Base-by-base conservation (phyloP, 352 stramenopile genomes). In the Hyaloperonospora brassicae region DNA sequence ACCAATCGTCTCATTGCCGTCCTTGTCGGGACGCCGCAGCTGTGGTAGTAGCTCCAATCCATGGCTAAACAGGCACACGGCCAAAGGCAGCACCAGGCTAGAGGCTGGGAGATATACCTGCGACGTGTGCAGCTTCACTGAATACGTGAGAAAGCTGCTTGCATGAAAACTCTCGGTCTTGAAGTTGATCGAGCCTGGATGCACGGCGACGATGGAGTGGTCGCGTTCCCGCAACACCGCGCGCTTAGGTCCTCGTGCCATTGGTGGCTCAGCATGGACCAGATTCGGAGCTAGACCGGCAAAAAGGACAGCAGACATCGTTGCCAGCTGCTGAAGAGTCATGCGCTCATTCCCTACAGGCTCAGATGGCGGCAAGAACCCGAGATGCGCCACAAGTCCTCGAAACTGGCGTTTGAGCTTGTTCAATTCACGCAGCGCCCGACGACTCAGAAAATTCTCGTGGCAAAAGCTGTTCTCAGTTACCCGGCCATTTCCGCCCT, bases 231-330 rank as follows among this genome's bases (percentile, higher is more conserved):
- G 66, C 36, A 86, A 52, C 21, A 74, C 50, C 4, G 64, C 56
- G 17, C 61, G 59, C 31, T 78, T 75, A 27, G 55, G 27, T 9
- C 64, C 47, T 47, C 73, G 58, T 5, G 59, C 55, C 22, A 55
- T 17, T 5, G 70, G 45, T 6, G 61, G 63, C 44, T 87, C 73
- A 23, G 75, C 64, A 57, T 90, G 78, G 17, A 98, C 84, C 42
- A 98, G 62, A 62, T 98, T 97, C 11, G 95, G 95, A 35, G 95
- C 87, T 25, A 98, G 63, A 17, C 84, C 84, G 23, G 76, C 87
- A 46, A 79, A 90, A 8, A 96, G 46, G 12, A 93, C 59, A 1
- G 79, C 70, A 8, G 79, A 61, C n/a, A 94, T 55, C 30, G 89
- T 67, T 7, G 74, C 72, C 11, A 83, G 63, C 10, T 74, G 59